phyloP scores from a whole-genome alignment of 23 red algal species.

The Gracilaria gracilis region DNA sequence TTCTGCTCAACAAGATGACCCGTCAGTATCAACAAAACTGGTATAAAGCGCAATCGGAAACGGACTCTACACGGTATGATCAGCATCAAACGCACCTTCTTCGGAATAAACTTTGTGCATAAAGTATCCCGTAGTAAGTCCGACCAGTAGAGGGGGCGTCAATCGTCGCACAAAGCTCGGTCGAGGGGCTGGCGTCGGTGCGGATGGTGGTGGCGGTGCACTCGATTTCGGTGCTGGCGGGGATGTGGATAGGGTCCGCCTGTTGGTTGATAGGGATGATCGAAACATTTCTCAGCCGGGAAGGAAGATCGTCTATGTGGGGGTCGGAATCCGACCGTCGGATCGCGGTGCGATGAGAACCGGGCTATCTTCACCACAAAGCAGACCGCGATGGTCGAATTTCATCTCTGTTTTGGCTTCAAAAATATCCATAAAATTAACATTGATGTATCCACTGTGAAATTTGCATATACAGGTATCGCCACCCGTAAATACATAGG shows the following conservation, averaged over 20 bases:
- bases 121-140: conserved; percentile 11
- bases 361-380: neutral
- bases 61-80: neutral
- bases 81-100: conserved; percentile 27
- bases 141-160: neutral
- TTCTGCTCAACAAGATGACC: neutral
- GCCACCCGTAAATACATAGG: too few relatives aligned
- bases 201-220: neutral
- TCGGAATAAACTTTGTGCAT: conserved; percentile 18
- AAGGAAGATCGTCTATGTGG: neutral
- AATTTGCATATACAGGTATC: too few relatives aligned
- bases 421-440: too few relatives aligned
- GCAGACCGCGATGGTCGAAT: too few relatives aligned
- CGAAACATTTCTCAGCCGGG: conserved; percentile 34
- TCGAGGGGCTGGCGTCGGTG: conserved; percentile 6
- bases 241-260: conserved; percentile 6
- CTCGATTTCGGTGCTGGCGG: neutral
- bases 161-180: conserved; percentile 12
- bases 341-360: neutral
- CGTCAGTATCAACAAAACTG: conserved; percentile 1
- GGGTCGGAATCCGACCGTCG: neutral
- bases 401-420: too few relatives aligned
- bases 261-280: conserved; percentile 1
- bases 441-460: neutral
- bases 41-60: neutral